A percentile compares a stretch with the other conserved stretches of the same genome.
Conservation (phyloP, 208 protist genomes). For the Kentomonas sorsogonicus region DNA sequence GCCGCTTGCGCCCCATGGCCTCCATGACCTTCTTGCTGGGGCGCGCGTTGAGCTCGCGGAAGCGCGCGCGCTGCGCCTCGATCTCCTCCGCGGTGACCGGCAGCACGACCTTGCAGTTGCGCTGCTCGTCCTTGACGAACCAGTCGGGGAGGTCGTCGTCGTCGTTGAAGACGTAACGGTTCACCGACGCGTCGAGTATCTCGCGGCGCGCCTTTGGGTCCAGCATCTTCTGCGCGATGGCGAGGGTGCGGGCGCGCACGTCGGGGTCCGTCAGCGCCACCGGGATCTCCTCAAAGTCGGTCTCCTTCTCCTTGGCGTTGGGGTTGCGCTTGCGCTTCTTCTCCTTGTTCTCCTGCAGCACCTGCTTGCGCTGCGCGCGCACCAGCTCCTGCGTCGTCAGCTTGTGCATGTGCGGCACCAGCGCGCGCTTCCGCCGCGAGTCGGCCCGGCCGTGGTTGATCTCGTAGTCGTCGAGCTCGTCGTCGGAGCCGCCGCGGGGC, state of each 20-base stretch:
- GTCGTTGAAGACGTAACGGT: conserved; percentile 86
- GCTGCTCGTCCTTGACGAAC: conserved; percentile 91
- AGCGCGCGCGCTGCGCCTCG: conserved; percentile 84
- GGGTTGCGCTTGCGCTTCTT: conserved; percentile 47
- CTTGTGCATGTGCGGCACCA: conserved; percentile 65
- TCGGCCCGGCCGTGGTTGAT: conserved; percentile 62
- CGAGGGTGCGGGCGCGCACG: conserved; percentile 77
- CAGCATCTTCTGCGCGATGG: conserved; percentile 86
- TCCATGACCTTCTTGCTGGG: conserved; percentile 97
- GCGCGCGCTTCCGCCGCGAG: conserved; percentile 60
- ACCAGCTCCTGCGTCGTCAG: conserved; percentile 79
- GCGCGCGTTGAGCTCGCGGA: conserved; percentile 92
- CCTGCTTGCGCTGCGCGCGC: conserved; percentile 78
- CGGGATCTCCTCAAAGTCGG: conserved; percentile 83
- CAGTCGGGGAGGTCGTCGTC: conserved; percentile 88
- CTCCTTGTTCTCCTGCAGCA: conserved; percentile 71
- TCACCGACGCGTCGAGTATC: conserved; percentile 85
- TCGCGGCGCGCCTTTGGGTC: conserved; percentile 74
- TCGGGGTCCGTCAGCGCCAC: conserved; percentile 83
- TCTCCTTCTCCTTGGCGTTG: conserved; percentile 47
- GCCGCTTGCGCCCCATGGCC: conserved; percentile 94
- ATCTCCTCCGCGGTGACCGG: conserved; percentile 89
- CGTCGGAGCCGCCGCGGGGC: too few species aligned
- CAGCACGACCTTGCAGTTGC: conserved; percentile 77
- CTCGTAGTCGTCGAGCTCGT: conserved; percentile 49